Conservation (phyloP, 2,329 filamentous ascomycete genomes). For the Ceratocystis eucalypticola region DNA sequence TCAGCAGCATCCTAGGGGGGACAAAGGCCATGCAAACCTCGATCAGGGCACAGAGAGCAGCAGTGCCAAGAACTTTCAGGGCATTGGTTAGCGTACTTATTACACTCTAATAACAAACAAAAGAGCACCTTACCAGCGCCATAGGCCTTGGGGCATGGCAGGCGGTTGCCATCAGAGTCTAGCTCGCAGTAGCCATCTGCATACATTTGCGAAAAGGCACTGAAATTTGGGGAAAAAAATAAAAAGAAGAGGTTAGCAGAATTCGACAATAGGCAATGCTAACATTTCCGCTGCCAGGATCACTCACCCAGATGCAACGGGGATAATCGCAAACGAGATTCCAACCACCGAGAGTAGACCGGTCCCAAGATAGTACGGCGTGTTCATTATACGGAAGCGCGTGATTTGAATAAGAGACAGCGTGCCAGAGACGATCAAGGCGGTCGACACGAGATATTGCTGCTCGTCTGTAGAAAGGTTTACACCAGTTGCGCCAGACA, state of each 20-base stretch:
- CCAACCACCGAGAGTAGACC: conserved; percentile 69
- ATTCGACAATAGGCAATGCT: background rate
- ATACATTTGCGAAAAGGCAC: conserved; percentile 64
- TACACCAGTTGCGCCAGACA: conserved; percentile 46
- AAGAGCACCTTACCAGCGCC: conserved; percentile 32
- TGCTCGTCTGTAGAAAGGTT: conserved; percentile 48
- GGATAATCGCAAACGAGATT: conserved; percentile 64
- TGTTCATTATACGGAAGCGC: conserved; percentile 56
- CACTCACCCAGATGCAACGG: conserved; percentile 47
- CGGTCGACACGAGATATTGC: conserved; percentile 67
- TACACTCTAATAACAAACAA: conserved; percentile 26
- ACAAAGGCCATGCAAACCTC: conserved; percentile 65
- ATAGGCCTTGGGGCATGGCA: conserved; percentile 65
- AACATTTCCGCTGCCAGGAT: background rate
- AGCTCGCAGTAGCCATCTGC: conserved; percentile 52
- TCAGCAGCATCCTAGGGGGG: conserved; percentile 52
- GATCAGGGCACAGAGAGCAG: conserved; percentile 49
- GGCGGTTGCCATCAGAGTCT: conserved; percentile 46
- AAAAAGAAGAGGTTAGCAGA: background rate
- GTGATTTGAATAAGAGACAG: conserved; percentile 67
- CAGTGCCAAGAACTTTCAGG: conserved; percentile 49
- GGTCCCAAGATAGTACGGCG: conserved; percentile 61
- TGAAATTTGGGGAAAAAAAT: background rate
- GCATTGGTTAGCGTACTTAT: conserved; percentile 44
- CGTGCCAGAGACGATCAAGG: conserved; percentile 64